phyloP scores from a whole-genome alignment of 352 stramenopile genomes.

The Phytophthora crassamura region DNA sequence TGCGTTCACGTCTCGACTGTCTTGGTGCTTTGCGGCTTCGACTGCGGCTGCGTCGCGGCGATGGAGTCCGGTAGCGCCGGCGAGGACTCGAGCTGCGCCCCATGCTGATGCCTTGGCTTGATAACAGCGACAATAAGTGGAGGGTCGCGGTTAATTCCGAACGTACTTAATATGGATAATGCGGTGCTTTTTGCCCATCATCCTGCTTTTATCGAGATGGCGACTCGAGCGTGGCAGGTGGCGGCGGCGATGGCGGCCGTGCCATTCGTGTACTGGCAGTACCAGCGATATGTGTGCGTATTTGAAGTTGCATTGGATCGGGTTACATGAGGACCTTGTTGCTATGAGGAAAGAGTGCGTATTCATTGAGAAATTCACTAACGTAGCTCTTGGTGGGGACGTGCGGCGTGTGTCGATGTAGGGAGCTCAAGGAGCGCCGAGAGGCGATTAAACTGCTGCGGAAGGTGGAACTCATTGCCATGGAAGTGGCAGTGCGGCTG shows the following conservation, averaged over 20 bases:
- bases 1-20: slow-evolving; percentile 25
- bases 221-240: slow-evolving; percentile 33
- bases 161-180: not conserved
- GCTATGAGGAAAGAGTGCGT: not conserved
- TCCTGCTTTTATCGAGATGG: slow-evolving; percentile 14
- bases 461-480: slow-evolving; percentile 78
- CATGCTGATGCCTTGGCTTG: slow-evolving; percentile 20
- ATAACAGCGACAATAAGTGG: not conserved
- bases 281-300: slow-evolving; percentile 36
- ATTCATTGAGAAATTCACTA: slow-evolving; percentile 8
- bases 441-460: slow-evolving; percentile 70
- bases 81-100: slow-evolving; percentile 38
- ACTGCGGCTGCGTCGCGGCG: slow-evolving; percentile 35
- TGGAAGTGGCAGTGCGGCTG: slow-evolving; percentile 68
- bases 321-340: not conserved
- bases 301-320: not conserved
- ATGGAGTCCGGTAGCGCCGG: slow-evolving; percentile 29
- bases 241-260: slow-evolving; percentile 31
- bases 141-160: no score
- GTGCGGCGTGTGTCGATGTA: slow-evolving; percentile 19
- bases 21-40: slow-evolving; percentile 37
- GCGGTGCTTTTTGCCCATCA: not conserved
- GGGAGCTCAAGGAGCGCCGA: slow-evolving; percentile 34
- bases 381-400: slow-evolving; percentile 12
- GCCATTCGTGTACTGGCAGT: slow-evolving; percentile 52